Percentiles rank a stretch among this genome's conserved stretches.
Conservation (phyloP, 306 rosid genomes). For the Lithocarpus polystachyus region DNA sequence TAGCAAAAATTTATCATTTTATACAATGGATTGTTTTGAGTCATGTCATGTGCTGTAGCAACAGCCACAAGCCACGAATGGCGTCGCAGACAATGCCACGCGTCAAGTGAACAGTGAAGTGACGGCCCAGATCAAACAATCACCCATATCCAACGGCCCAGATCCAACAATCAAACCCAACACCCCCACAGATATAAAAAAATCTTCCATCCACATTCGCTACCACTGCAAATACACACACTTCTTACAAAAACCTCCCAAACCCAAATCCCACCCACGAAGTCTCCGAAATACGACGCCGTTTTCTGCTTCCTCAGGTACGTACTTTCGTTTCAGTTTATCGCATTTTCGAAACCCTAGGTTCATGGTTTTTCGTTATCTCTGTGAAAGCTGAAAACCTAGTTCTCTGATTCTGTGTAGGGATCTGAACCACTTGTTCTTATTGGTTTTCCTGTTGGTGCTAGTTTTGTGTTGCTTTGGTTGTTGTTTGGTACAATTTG, state of each 20-base stretch:
- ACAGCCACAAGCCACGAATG: too few relatives aligned
- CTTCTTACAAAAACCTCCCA: constrained; percentile 21
- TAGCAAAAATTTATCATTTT: too few relatives aligned
- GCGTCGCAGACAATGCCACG: too few relatives aligned
- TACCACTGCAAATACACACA: constrained; percentile 10
- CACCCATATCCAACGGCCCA: constrained; percentile 12
- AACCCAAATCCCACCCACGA: constrained; percentile 4
- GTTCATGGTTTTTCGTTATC: not conserved
- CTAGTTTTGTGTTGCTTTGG: not conserved
- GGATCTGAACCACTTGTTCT: not conserved
- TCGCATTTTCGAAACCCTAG: constrained; percentile 42
- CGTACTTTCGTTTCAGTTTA: not conserved
- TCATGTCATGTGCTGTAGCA: too few relatives aligned
- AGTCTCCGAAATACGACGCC: constrained; percentile 22
- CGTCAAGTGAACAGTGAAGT: too few relatives aligned
- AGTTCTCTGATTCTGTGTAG: not conserved
- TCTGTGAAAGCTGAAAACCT: not conserved
- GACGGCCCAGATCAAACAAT: constrained; percentile 20
- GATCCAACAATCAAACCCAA: constrained; percentile 16
- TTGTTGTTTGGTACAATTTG: not conserved
- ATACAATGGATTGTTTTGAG: too few relatives aligned
- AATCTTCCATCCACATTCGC: constrained; percentile 4
- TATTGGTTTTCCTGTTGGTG: not conserved
- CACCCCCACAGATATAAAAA: constrained; percentile 8
- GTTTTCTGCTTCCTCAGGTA: constrained; percentile 33